Base-by-base conservation (phyloP, 805 yeast genomes). In the Brettanomyces nanus region DNA sequence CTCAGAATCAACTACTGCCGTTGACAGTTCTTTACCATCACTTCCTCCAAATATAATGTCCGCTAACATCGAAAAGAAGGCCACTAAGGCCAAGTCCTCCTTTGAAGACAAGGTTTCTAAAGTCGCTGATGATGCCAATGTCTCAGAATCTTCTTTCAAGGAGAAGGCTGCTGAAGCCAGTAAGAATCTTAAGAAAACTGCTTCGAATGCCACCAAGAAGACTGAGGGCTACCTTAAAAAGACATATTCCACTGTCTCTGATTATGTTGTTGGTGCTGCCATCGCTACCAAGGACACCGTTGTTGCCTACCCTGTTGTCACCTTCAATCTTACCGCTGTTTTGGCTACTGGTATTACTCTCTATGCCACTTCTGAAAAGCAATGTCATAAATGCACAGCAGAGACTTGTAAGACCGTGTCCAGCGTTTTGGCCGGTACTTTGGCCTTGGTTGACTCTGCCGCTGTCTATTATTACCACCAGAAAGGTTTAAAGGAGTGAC, bases 301-400 rank as follows among this genome's bases (percentile, higher is more conserved):
- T 28, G 33, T 49, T 28, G 33, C 42, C 31, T 44, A 49, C 44
- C 56, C 54, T 25, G 19, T 49, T 33, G 35, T 44, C 9, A 34
- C 55, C 9, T 49, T 53, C 11, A 53, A 51, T 33, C 28, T 48
- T n/a, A 30, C 39, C 22, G 39, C 42, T 17, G 14, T 32, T n/a
- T 20, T 35, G 17, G 34, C 33, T 11, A 39, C 35, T 38, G 31
- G 29, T 9, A 22, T 33, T 17, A 35, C 42, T 13, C 28, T 36
- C 20, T 28, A 15, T 13, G 27, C 19, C 14, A 19, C 29, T 20
- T 17, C 22, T 15, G 13, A n/a, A 10, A 29, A 28, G 19, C 15
- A 14, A 9, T 33, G 36, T 19, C 29, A 28, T 25, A 35, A 28
- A 33, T 19, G 28, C 33, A 28, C 38, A 11, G 20, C 21, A 7